A percentile compares a stretch with the other conserved stretches of the same genome.
These are phyloP conservation scores for Dothideomycetes sp. DNA, from an alignment of 2,329 filamentous ascomycete species.

Conservation along the genomic window DNA sequence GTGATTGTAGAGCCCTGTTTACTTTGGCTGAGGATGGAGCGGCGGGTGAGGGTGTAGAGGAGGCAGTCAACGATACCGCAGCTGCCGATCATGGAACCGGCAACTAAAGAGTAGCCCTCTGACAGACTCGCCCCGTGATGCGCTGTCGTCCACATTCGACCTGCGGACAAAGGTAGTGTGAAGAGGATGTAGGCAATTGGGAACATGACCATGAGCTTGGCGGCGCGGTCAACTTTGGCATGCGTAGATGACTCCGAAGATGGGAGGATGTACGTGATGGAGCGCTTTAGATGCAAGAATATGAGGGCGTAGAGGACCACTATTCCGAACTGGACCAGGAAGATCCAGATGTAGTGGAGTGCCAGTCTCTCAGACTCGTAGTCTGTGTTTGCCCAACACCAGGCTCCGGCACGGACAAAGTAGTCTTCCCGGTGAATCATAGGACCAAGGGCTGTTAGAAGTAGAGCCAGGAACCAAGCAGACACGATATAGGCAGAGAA, in stretches of 20 bases:
- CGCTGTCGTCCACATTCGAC: conserved; percentile 53
- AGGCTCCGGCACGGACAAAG: conserved; percentile 55
- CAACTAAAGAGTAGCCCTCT: conserved; percentile 35
- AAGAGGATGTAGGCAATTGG: conserved; percentile 60
- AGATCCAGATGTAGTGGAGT: conserved; percentile 57
- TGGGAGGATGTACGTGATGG: conserved; percentile 8
- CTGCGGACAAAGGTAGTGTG: conserved; percentile 53
- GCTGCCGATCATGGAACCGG: conserved; percentile 45
- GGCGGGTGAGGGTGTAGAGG: conserved; percentile 47
- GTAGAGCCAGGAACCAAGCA: conserved; percentile 50
- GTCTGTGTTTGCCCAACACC: conserved; percentile 55
- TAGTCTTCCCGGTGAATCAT: conserved; percentile 32
- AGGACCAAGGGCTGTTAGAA: conserved; percentile 43
- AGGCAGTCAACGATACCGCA: conserved; percentile 49
- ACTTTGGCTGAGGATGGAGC: conserved; percentile 39
- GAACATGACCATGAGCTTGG: conserved; percentile 54
- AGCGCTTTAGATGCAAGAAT: conserved; percentile 17
- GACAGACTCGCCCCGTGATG: conserved; percentile 26
- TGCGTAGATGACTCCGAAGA: conserved; percentile 8
- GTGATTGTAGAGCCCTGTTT: conserved; percentile 11
- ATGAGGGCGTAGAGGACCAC: conserved; percentile 36
- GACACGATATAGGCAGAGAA: conserved; percentile 39
- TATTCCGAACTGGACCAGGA: conserved; percentile 41
- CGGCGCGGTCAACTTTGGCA: conserved; percentile 25
- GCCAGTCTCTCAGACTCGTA: conserved; percentile 46